Base-by-base conservation (phyloP, 495 filamentous ascomycete genomes). In the Penicillium pulvis region DNA sequence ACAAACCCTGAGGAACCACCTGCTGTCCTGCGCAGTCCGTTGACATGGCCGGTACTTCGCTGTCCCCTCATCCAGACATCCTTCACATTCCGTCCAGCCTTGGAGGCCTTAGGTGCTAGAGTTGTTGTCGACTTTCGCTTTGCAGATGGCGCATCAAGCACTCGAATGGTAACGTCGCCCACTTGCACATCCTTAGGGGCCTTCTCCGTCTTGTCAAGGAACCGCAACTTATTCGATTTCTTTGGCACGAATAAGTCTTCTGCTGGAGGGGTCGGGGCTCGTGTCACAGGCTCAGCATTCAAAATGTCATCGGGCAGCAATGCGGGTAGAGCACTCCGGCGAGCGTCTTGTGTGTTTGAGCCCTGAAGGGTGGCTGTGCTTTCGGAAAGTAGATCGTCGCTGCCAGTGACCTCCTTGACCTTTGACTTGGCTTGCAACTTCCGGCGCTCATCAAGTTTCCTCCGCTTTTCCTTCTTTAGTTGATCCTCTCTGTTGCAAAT, bases 291-390 rank as follows among this genome's bases (percentile, higher is more conserved):
- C 39, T 76, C 75, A 17, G 76, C 79, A 43, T 76, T 78, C 46
- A 85, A 57, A 31, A 85, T 75, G 46, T 83, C 81, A 45, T 83
- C 79, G 5, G 82, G 82, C 35, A 85, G 74, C 39, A 83, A 67
- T 51, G 74, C 74, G 5, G 81, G 81, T 24, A 84, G 72, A 17
- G 70, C 64, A 6, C 66, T 62, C 31, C 71, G 72, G 53, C 75
- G 69, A 20, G 64, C 59, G 47, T 78, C 72, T 58, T 76, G 70
- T 19, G 74, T 76, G 31, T 48, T 69, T n/a, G 72, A 74, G 43
- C 72, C 77, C 62, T 74, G 75, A 17, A 79, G 61, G 8, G 75
- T 80, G 51, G 63, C 68, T n/a, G 71, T 73, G 57, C 71, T 77
- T 57, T 75, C 74, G 17, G 77, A 76, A 9, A 67, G 51, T 14